Evolutionary conservation across 2,329 filamentous ascomycete species (phyloP), one percentile per base, ranked within the genome.

Genomic region (Trichoderma sp.): DNA sequence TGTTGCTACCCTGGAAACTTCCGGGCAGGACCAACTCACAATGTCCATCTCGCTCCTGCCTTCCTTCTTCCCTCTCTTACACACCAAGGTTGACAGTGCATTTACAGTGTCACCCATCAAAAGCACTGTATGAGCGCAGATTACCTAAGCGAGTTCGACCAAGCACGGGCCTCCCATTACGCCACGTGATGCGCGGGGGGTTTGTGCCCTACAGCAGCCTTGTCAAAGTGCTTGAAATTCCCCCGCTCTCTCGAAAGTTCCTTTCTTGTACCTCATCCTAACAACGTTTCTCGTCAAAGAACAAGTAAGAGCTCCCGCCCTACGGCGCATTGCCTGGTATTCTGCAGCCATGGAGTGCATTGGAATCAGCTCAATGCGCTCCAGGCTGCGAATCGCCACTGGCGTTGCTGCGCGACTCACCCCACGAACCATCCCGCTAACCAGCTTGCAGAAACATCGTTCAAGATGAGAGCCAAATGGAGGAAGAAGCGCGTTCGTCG

Each of bases 401-500:
- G 12, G 45, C 52, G 51, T 19, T 17, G 44, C n/a, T 21, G 26
- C 15, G 12, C 21, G 47, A 64, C 54, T 12, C 28, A 54, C 21
- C 34, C 43, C 10, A 5, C 21, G 52, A 64, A 64, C 12, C 28
- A 54, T 14, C 24, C 34, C 30, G 50, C 69, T 71, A 68, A 71
- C 56, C 6, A 28, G 10, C 50, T 19, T 14, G 41, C 63, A 72
- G 71, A 61, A 64, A 58, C 72, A 72, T 74, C 74, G 79, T 82
- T 83, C 84, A 88, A 83, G 83, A 88, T 89, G 86, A 85, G 94
- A 95, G 93, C 93, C 80, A 98, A 98, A 88, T 98, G 95, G 95
- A 95, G 94, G 88, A 99, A 99, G 91, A 99, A 99, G 94, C 89
- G 95, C 82, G 93, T 97, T 85, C 88, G 95, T 78, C 90, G 95